These are phyloP conservation scores for Pseudoscleropodium purum DNA, from an alignment of 225 moss, liverwort and hornwort genomes.

Conservation along the genomic window DNA sequence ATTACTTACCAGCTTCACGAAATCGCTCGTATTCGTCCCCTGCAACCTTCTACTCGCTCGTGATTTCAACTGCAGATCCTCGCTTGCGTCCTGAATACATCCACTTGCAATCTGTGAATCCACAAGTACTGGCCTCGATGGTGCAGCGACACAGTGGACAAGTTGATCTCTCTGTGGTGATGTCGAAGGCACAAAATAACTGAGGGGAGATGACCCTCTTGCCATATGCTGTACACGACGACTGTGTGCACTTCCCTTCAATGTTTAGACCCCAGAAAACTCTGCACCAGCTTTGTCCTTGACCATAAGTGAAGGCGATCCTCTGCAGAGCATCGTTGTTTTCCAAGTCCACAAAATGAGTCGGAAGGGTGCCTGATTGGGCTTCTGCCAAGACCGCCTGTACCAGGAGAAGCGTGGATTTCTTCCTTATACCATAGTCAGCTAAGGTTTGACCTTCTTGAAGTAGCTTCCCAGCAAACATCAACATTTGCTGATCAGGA, in stretches of 20 bases:
- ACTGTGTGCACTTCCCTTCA: background rate
- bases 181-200: background rate
- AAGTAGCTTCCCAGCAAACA: accelerated
- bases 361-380: accelerated
- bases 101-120: background rate
- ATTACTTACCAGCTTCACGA: background rate
- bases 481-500: accelerated
- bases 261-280: background rate
- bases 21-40: background rate
- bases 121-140: background rate
- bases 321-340: background rate
- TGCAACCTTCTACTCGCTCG: background rate
- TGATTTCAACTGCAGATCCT: background rate
- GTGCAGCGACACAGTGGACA: background rate
- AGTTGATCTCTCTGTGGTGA: background rate
- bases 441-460: background rate
- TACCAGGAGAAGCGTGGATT: background rate
- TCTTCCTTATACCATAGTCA: background rate
- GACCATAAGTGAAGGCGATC: background rate
- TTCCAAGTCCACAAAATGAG: background rate
- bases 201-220: background rate
- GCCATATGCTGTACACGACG: background rate
- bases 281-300: background rate
- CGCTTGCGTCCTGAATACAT: background rate
- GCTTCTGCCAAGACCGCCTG: too few species aligned